These are phyloP conservation scores for Clonostachys sp. DNA, from an alignment of 2,329 filamentous ascomycete genomes.

Conservation along the genomic window DNA sequence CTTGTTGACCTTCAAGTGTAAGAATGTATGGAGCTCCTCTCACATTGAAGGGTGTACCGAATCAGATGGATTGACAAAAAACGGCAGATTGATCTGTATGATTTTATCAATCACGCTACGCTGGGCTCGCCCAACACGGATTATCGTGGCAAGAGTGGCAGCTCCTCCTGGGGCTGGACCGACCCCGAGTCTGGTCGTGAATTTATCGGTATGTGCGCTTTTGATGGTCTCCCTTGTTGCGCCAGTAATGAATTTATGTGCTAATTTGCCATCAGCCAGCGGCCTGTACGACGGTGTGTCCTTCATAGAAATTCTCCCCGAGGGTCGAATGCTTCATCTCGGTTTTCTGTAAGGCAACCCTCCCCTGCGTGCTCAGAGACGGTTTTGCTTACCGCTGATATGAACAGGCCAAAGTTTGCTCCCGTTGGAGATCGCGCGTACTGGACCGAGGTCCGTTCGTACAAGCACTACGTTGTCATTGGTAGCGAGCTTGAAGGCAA, in stretches of 20 bases:
- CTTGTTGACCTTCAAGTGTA: constrained; percentile 13
- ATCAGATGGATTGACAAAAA: neutral
- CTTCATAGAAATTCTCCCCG: constrained; percentile 34
- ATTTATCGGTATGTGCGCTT: constrained; percentile 1
- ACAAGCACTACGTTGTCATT: constrained; percentile 23
- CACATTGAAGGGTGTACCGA: neutral
- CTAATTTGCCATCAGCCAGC: constrained; percentile 2
- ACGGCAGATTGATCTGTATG: constrained; percentile 41
- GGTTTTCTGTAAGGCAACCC: constrained; percentile 24
- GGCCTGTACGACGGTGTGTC: constrained; percentile 31
- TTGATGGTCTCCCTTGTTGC: neutral
- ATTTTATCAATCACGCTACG: constrained; percentile 46
- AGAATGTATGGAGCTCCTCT: constrained; percentile 7
- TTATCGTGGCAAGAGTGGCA: constrained; percentile 12
- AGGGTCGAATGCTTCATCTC: constrained; percentile 35
- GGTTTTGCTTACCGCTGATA: neutral
- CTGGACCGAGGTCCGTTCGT: constrained; percentile 29
- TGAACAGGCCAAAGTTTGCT: constrained; percentile 4
- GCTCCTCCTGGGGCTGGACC: constrained; percentile 34
- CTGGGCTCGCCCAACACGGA: constrained; percentile 33
- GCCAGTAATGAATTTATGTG: neutral
- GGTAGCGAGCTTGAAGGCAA: constrained; percentile 36
- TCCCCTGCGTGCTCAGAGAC: neutral
- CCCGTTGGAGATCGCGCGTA: constrained; percentile 7
- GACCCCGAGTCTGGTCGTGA: constrained; percentile 26